A percentile compares a stretch with the other conserved stretches of the same genome.
Evolutionary conservation across 2,329 filamentous ascomycete species (phyloP).

Genomic region (Colletotrichum gigasporum): DNA sequence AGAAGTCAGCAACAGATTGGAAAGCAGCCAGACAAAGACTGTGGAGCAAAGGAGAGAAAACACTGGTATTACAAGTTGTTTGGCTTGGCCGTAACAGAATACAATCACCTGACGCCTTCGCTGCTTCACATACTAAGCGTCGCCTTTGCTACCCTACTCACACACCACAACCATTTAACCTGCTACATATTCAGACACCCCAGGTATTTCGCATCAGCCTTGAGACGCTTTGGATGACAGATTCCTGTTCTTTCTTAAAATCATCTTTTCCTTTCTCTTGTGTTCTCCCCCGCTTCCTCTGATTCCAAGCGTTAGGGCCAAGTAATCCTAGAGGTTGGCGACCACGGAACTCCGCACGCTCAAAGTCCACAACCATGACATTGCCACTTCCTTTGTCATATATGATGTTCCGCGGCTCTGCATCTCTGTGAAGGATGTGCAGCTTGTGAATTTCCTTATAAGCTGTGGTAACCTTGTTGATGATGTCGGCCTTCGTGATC

Average conservation of each 20-base stretch:
- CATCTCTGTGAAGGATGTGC: slow-evolving; percentile 39
- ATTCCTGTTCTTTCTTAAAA: slow-evolving; percentile 32
- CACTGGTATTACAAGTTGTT: no score
- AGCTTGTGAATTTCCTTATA: slow-evolving; percentile 6
- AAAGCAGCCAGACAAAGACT: no score
- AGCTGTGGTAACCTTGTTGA: slow-evolving; percentile 8
- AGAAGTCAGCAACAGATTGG: no score
- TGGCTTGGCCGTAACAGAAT: no score
- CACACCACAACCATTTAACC: no score
- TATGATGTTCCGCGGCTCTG: slow-evolving; percentile 41
- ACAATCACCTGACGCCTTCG: no score
- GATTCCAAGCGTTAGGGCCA: no score
- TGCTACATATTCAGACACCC: not conserved
- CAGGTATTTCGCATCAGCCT: not conserved
- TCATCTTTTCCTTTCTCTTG: slow-evolving; percentile 31
- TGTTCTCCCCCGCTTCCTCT: slow-evolving; percentile 33
- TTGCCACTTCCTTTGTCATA: slow-evolving; percentile 36
- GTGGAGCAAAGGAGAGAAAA: no score
- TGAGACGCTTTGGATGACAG: not conserved
- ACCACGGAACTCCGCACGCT: slow-evolving; percentile 36
- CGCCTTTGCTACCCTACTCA: no score
- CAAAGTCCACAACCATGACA: slow-evolving; percentile 45
- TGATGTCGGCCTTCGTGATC: slow-evolving; percentile 17
- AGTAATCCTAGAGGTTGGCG: slow-evolving; percentile 36
- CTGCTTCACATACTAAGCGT: no score